phyloP scores from a whole-genome alignment of 805 yeast genomes.

The Candida broadrunensis region DNA sequence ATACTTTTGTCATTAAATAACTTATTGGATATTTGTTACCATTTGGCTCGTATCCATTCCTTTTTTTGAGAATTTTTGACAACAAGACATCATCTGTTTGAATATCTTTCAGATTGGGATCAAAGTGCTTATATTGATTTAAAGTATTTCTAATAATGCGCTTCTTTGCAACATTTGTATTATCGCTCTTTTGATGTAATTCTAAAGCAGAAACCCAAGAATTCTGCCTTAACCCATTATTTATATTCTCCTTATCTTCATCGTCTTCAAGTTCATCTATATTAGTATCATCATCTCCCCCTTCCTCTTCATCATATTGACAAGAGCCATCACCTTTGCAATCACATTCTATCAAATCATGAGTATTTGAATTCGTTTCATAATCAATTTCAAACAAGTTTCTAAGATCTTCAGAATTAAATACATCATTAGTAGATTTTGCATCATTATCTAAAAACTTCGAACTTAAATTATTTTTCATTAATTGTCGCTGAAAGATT shows the following conservation, averaged over 20 bases:
- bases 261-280: conserved; percentile 9
- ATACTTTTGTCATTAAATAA: conserved; percentile 7
- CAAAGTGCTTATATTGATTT: conserved; percentile 59
- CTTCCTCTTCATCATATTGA: conserved; percentile 18
- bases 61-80: conserved; percentile 3
- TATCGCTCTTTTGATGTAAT: conserved; percentile 30
- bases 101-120: conserved; percentile 33
- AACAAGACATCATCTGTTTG: conserved; percentile 19
- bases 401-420: conserved; percentile 63
- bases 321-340: conserved; percentile 53
- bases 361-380: conserved; percentile 63
- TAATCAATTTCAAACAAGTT: conserved; percentile 66
- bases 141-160: conserved; percentile 56
- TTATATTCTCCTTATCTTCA: conserved; percentile 3
- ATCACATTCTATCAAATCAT: conserved; percentile 66
- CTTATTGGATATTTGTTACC: conserved; percentile 5
- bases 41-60: conserved; percentile 2
- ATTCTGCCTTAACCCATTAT: background rate
- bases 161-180: conserved; percentile 24
- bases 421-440: conserved; percentile 58
- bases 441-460: conserved; percentile 50
- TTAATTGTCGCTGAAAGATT: conserved; percentile 85
- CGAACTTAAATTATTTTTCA: conserved; percentile 76
- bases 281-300: conserved; percentile 7
- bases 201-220: conserved; percentile 59